Base-by-base conservation (phyloP, 192 early-diverging fungal genomes). In the Umbelopsis isabellina region DNA sequence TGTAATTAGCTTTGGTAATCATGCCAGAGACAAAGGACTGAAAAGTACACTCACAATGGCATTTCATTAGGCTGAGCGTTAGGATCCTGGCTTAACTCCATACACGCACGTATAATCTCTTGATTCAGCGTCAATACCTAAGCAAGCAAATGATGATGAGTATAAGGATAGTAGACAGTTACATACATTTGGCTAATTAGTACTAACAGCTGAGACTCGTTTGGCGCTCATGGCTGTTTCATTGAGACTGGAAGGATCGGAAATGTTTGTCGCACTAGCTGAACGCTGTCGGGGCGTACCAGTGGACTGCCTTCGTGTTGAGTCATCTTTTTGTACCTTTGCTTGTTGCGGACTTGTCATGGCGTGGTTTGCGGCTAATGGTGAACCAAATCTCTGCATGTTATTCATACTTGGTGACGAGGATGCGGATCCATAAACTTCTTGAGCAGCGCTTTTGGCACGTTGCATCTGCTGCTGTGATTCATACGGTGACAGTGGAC, bases 41-140 rank as follows among this genome's bases (percentile, higher is more conserved):
- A 12, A 21, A 47, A 1, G 2, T 6, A 5, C 15, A 65, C 75
- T 72, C 67, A 76, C 75, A 71, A 53, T 71, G 67, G 44, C 48
- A 77, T 41, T 65, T 72, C 47, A n/a, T 50, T 48, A 4, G 72
- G 71, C 66, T 37, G 67, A 48, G 46, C 45, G 37, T 44, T 45
- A n/a, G 58, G 68, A n/a, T 48, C 65, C 27, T 53, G 58, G 23
- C 65, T 46, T 11, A 49, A 49, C 50, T 78, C 72, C 11, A 78
- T 67, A 50, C 71, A 78, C 9, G 69, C 44, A 37, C 76, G 72
- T 69, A 78, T 69, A 25, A 78, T 27, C 53, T 78, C 76, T 73
- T 73, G 71, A 67, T 78, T 78, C 65, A 78, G 35, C 3, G 72
- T 68, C 21, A 78, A 67, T 15, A 78, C 53, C 75, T 77, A 5